Evolutionary conservation across 148 eudicot genomes (phyloP).

Genomic region (Chenopodium quinoa): DNA sequence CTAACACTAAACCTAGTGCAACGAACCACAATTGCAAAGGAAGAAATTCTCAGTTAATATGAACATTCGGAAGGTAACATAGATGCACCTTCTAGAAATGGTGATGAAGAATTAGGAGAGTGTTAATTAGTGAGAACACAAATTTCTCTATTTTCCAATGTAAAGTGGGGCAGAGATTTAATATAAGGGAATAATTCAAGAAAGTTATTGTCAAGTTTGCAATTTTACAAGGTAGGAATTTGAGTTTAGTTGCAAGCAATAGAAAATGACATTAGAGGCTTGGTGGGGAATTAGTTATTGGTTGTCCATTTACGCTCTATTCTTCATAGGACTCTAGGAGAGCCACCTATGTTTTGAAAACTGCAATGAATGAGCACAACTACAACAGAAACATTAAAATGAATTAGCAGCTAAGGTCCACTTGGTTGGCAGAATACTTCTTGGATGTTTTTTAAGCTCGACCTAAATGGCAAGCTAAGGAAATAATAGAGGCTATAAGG

Average conservation of each 20-base stretch:
- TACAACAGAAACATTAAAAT: not conserved
- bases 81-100: too few relatives aligned
- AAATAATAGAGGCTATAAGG: not conserved
- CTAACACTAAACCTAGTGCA: too few relatives aligned
- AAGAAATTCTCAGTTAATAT: too few relatives aligned
- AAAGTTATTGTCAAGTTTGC: not conserved
- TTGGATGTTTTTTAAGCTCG: not conserved
- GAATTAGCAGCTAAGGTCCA: not conserved
- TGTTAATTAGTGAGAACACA: too few relatives aligned
- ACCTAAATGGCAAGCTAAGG: constrained; percentile 1
- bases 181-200: not conserved
- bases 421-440: not conserved
- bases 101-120: too few relatives aligned
- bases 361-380: not conserved
- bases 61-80: too few relatives aligned
- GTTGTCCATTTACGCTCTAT: not conserved
- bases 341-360: not conserved
- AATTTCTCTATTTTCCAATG: not conserved
- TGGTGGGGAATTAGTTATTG: not conserved
- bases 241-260: not conserved
- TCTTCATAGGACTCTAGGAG: not conserved
- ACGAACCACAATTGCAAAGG: too few relatives aligned
- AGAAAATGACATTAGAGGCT: not conserved
- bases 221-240: constrained; percentile 1
- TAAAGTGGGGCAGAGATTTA: not conserved